These are phyloP conservation scores for Thymus quinquecostatus DNA, from an alignment of 257 asterid genomes.

Conservation along the genomic window DNA sequence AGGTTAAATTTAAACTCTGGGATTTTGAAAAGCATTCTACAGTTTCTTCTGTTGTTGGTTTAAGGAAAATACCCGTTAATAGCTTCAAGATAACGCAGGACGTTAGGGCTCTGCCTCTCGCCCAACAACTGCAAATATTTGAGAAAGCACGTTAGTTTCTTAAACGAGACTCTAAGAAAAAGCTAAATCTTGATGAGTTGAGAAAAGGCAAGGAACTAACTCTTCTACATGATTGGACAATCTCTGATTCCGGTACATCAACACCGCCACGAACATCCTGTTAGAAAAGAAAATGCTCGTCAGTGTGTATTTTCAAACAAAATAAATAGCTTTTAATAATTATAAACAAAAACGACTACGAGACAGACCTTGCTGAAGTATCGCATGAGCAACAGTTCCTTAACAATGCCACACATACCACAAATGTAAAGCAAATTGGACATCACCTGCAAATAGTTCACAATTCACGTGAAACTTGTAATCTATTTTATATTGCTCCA, in stretches of 20 bases:
- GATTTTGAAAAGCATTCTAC: neutral
- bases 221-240: constrained; percentile 58
- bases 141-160: neutral
- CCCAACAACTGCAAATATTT: constrained; percentile 60
- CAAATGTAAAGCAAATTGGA: constrained; percentile 88
- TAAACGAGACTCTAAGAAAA: constrained; percentile 7
- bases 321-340: no score
- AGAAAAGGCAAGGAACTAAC: constrained; percentile 40
- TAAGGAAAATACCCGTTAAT: constrained; percentile 53
- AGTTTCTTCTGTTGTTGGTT: constrained; percentile 11
- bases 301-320: neutral
- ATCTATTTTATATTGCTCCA: constrained; percentile 3
- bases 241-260: constrained; percentile 60
- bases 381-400: constrained; percentile 87
- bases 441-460: constrained; percentile 67
- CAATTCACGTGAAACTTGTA: constrained; percentile 11
- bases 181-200: neutral
- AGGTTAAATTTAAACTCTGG: constrained; percentile 7
- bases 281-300: constrained; percentile 19
- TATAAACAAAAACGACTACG: neutral
- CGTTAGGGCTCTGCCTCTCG: constrained; percentile 71
- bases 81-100: constrained; percentile 72
- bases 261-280: constrained; percentile 61
- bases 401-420: constrained; percentile 84
- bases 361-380: constrained; percentile 88